phyloP scores from a whole-genome alignment of 2,329 filamentous ascomycete species.

The Microcyclosporella mali region DNA sequence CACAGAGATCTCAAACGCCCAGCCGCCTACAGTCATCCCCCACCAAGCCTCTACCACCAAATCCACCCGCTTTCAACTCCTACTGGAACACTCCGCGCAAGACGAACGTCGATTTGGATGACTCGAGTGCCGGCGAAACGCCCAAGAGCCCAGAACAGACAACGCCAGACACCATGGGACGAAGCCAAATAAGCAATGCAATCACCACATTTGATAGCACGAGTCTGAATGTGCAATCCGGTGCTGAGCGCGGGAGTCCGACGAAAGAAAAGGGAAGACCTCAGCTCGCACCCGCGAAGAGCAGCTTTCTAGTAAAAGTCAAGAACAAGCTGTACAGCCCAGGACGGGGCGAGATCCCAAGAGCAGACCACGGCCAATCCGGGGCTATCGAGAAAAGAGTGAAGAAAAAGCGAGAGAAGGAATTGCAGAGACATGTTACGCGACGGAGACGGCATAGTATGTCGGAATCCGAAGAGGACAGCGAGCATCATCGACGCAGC shows the following conservation, averaged over 20 bases:
- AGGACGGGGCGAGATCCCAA: conserved; percentile 33
- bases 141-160: conserved; percentile 40
- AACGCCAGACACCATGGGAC: conserved; percentile 24
- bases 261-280: conserved; percentile 28
- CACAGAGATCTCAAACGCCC: conserved; percentile 48
- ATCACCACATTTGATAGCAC: conserved; percentile 2
- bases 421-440: conserved; percentile 21
- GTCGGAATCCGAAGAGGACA: conserved; percentile 29
- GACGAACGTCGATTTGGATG: conserved; percentile 33
- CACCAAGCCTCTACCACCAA: conserved; percentile 36
- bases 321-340: conserved; percentile 34
- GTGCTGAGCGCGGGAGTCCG: conserved; percentile 24
- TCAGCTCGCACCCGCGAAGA: conserved; percentile 11
- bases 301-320: conserved; percentile 25
- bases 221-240: conserved; percentile 11
- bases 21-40: conserved; percentile 34
- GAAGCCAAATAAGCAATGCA: conserved; percentile 14
- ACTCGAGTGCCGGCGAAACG: conserved; percentile 46
- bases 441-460: conserved; percentile 28
- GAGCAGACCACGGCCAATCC: conserved; percentile 32
- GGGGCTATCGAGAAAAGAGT: conserved; percentile 33
- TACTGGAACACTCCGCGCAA: conserved; percentile 36
- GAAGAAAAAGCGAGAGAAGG: conserved; percentile 24
- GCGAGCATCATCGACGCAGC: conserved; percentile 15
- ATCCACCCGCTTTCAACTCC: conserved; percentile 31